Percentiles rank a stretch among this genome's conserved stretches.
phyloP scores from a whole-genome alignment of 805 yeast species.

The Ogataea haglerorum region DNA sequence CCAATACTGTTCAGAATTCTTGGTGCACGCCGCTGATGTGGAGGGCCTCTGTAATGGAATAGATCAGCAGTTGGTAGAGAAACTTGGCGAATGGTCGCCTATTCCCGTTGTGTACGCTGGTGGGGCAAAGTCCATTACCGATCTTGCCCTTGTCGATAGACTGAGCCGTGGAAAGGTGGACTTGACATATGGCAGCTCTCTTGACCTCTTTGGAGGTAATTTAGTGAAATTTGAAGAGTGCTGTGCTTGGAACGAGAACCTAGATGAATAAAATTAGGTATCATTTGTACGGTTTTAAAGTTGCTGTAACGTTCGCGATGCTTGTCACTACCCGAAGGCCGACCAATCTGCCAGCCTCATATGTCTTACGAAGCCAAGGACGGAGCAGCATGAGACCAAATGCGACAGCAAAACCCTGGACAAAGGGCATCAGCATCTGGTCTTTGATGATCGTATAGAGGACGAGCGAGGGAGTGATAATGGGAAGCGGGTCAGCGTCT shows the following conservation, averaged over 20 bases:
- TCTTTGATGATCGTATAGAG: slow-evolving; percentile 48
- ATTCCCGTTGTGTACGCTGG: slow-evolving; percentile 93
- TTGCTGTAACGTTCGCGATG: slow-evolving; percentile 11
- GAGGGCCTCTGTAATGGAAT: slow-evolving; percentile 95
- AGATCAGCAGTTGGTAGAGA: slow-evolving; percentile 70
- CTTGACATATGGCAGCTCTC: slow-evolving; percentile 86
- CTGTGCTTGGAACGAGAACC: slow-evolving; percentile 60
- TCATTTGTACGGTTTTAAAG: slow-evolving; percentile 9
- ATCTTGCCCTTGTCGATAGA: slow-evolving; percentile 59
- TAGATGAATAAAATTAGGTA: background rate
- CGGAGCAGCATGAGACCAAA: slow-evolving; percentile 33
- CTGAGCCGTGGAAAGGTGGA: slow-evolving; percentile 84
- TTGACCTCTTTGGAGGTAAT: slow-evolving; percentile 92
- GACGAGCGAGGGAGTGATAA: slow-evolving; percentile 43
- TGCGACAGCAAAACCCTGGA: slow-evolving; percentile 52
- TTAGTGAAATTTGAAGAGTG: slow-evolving; percentile 75
- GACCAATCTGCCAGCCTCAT: slow-evolving; percentile 20
- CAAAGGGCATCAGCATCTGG: slow-evolving; percentile 51
- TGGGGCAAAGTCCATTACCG: slow-evolving; percentile 78
- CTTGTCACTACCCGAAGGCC: slow-evolving; percentile 21
- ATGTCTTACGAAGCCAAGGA: slow-evolving; percentile 34
- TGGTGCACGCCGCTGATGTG: slow-evolving; percentile 97
- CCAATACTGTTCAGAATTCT: slow-evolving; percentile 75
- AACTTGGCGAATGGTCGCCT: slow-evolving; percentile 73
- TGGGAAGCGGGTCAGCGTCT: slow-evolving; percentile 12